A percentile compares a stretch with the other conserved stretches of the same genome.
These are phyloP conservation scores for Psilocybe subaeruginosa DNA, from an alignment of 768 basidiomycete species.

Conservation along the genomic window DNA sequence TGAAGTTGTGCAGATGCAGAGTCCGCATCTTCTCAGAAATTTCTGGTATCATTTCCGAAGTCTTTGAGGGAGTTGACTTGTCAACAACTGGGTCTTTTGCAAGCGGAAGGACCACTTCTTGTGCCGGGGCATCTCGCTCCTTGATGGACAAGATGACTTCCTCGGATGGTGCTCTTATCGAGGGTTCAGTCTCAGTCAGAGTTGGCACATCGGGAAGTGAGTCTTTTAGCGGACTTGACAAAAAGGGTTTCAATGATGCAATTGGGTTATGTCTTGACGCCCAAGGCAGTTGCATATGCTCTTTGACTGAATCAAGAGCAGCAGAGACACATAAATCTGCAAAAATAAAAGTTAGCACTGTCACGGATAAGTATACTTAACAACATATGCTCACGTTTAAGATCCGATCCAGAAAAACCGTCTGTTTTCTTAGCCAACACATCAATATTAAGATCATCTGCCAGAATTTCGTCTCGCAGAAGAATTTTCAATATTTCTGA, in stretches of 20 bases:
- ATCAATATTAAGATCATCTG: conserved; percentile 62
- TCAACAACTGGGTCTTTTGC: background rate
- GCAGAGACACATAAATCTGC: conserved; percentile 92
- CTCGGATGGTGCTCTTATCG: background rate
- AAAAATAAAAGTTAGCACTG: conserved; percentile 8
- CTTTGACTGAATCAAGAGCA: conserved; percentile 90
- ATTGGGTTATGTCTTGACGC: conserved; percentile 18
- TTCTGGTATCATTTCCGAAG: conserved; percentile 3
- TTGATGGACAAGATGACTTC: background rate
- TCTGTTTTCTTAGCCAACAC: conserved; percentile 73
- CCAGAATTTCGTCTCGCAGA: conserved; percentile 77
- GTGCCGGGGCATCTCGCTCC: background rate
- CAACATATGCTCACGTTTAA: conserved; percentile 72
- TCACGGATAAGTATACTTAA: background rate
- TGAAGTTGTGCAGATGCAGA: conserved; percentile 53
- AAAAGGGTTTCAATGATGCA: background rate
- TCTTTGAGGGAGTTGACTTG: background rate
- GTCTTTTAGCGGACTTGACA: background rate
- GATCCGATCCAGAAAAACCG: conserved; percentile 90
- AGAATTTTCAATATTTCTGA: conserved; percentile 88
- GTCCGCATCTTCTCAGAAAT: conserved; percentile 4
- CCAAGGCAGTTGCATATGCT: conserved; percentile 84
- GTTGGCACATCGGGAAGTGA: background rate
- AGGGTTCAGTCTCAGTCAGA: background rate
- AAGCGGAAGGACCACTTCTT: background rate